Base-by-base conservation (phyloP, 345 rosid genomes). In the Odontarrhena argentea region DNA sequence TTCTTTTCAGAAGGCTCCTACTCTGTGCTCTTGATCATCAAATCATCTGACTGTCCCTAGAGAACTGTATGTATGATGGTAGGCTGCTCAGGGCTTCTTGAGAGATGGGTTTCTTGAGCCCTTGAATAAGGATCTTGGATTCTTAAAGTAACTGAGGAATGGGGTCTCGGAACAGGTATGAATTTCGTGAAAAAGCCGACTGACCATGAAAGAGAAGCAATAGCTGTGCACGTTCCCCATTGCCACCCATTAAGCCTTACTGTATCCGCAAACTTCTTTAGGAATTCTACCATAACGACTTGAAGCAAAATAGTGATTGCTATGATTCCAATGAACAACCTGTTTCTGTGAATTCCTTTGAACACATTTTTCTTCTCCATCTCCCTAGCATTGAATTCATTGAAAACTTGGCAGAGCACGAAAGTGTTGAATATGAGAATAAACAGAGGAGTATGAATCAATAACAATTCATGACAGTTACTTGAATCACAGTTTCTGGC, bases 351-450 rank as follows among this genome's bases (percentile, higher is more conserved):
- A 58, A 86, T 60, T 9, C 84, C 92, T 70, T 79, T 37, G 74
- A 86, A 86, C 44, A 86, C 86, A 44, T 86, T 86, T 66, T 78
- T 74, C 79, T 84, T 78, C 77, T 86, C 92, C 76, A 86, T 74
- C 71, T 84, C 83, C 79, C 91, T 82, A 36, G 85, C 79, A 36
- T 86, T 86, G 78, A 84, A 86, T 50, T 86, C 92, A 26, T 86
- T 86, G 69, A 86, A 82, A 60, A 86, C 89, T 69, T 84, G 87
- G 71, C 85, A 84, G 11, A 84, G 77, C 47, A 82, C 84, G 41
- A 86, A 86, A 41, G 77, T 81, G 63, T 86, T 86, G 79, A 86
- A 84, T 67, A 86, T 82, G 51, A 84, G 70, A 0, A 89, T 84
- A 60, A 18, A 18, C 22, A 18, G 22, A 18, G 22, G 22, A 18